Base-by-base conservation (phyloP, 2,329 filamentous ascomycete genomes). In the Aaosphaeria arxii region DNA sequence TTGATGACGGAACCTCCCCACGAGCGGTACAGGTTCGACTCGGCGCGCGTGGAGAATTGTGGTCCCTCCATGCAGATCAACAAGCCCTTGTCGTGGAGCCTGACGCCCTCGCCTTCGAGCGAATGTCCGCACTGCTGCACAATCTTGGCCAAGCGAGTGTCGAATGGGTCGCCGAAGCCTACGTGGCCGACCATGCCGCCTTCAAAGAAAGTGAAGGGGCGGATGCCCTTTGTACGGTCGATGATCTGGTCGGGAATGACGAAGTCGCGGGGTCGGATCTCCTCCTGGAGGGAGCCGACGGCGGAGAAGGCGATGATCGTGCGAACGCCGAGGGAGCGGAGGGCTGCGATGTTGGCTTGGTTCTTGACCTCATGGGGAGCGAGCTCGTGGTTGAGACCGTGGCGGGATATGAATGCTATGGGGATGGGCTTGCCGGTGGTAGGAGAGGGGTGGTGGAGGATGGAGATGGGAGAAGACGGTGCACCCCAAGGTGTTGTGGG, bases 1-100 rank as follows among this genome's bases (percentile, higher is more conserved):
- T 97, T 97, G 79, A 99, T 97, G 45, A 97, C 89, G 56, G 83
- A 88, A 59, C 91, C 92, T 62, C 92, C 92, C 89, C 91, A 96
- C 51, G 84, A 80, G 59, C 94, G 89, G 80, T 99, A 99, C 76
- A 99, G 84, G 73, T 96, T 85, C 49, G 88, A 94, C 76, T 99
- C 94, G 49, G 94, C 92, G 53, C 94, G 90, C 13, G 94, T 97
- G 52, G 88, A 94, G 80, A 99, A 99, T 63, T 96, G 91, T 17
- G 94, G 94, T n/a, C 94, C 94, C 81, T 99, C 94, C 88, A 99
- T 99, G 76, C 91, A 96, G 61, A 99, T 80, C 51, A 97, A 74
- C 2, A 87, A 89, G 40, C 92, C 94, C 58, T 83, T 85, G 59
- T 89, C 86, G 71, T 99, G 94, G 59, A 97, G 75, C 11, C 82